Evolutionary conservation across 2,329 filamentous ascomycete genomes (phyloP).

Genomic region (Escovopsis sp.): DNA sequence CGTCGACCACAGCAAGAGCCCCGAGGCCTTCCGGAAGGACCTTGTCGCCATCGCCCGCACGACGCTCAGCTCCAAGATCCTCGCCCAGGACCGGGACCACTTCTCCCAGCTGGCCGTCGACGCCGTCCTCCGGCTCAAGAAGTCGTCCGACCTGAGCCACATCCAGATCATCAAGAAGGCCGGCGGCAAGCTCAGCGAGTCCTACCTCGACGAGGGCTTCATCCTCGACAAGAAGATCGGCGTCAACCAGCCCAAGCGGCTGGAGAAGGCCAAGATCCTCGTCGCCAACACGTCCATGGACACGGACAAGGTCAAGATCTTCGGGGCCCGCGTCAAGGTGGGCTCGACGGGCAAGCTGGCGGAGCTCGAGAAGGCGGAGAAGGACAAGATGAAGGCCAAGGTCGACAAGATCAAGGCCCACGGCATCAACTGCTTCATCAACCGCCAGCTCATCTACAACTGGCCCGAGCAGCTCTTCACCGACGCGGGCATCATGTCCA

Average conservation of each 20-base stretch:
- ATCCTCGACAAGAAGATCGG: conserved; percentile 99
- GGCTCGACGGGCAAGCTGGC: conserved; percentile 91
- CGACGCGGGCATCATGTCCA: conserved; percentile 93
- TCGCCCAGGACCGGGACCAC: conserved; percentile 83
- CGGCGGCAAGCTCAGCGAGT: conserved; percentile 92
- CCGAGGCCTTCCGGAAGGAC: conserved; percentile 75
- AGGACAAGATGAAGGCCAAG: conserved; percentile 99
- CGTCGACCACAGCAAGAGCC: conserved; percentile 76
- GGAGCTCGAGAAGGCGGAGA: conserved; percentile 95
- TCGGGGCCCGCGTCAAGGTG: conserved; percentile 92
- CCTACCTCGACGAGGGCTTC: conserved; percentile 94
- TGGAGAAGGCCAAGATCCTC: conserved; percentile 96
- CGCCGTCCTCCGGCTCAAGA: conserved; percentile 77
- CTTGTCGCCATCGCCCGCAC: conserved; percentile 82
- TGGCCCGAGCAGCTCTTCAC: conserved; percentile 99
- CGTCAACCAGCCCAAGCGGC: conserved; percentile 91
- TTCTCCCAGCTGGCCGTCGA: conserved; percentile 84
- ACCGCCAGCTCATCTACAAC: conserved; percentile 98
- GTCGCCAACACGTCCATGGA: conserved; percentile 99
- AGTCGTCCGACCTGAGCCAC: conserved; percentile 85
- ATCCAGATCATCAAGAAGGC: conserved; percentile 99
- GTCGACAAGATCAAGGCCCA: conserved; percentile 98
- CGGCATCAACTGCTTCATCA: conserved; percentile 99
- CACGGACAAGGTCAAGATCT: conserved; percentile 99
- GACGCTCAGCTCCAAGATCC: conserved; percentile 91